A percentile compares a stretch with the other conserved stretches of the same genome.
Conservation (phyloP, 2,329 filamentous ascomycete species). For the Aspergillus quadricinctus region DNA sequence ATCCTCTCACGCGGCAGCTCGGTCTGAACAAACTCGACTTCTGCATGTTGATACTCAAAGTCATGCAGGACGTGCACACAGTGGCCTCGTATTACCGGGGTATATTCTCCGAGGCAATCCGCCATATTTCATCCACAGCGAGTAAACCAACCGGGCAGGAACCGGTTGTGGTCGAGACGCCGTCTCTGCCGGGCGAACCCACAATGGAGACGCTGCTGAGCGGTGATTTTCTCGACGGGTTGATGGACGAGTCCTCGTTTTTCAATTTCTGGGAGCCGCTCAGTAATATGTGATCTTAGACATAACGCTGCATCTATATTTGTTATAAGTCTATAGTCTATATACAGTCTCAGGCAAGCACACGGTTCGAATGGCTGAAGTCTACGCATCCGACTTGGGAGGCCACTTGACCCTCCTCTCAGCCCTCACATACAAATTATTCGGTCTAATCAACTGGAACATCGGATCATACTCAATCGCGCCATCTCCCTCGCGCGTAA, state of each 20-base stretch:
- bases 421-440: slow-evolving; percentile 21
- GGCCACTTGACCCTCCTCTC: slow-evolving; percentile 20
- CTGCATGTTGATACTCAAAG: slow-evolving; percentile 20
- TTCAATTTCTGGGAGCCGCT: slow-evolving; percentile 7
- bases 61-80: slow-evolving; percentile 18
- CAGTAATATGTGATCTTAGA: slow-evolving; percentile 1
- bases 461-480: slow-evolving; percentile 38
- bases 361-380: too few relatives aligned
- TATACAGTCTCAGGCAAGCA: too few relatives aligned
- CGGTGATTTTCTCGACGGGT: slow-evolving; percentile 2
- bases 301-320: too few relatives aligned
- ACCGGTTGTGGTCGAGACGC: neutral
- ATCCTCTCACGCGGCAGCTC: slow-evolving; percentile 14
- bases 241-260: slow-evolving; percentile 5
- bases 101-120: slow-evolving; percentile 8
- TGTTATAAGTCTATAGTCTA: neutral
- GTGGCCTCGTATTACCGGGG: slow-evolving; percentile 9
- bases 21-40: slow-evolving; percentile 17
- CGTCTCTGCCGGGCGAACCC: neutral
- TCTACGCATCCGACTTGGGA: slow-evolving; percentile 4
- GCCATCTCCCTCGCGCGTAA: slow-evolving; percentile 47
- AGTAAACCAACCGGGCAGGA: neutral
- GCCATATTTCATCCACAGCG: slow-evolving; percentile 1
- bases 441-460: slow-evolving; percentile 22
- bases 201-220: neutral